Percentiles rank a stretch among this genome's conserved stretches.
These are phyloP conservation scores for Zygosaccharomyces siamensis DNA, from an alignment of 805 yeast species.

Conservation along the genomic window DNA sequence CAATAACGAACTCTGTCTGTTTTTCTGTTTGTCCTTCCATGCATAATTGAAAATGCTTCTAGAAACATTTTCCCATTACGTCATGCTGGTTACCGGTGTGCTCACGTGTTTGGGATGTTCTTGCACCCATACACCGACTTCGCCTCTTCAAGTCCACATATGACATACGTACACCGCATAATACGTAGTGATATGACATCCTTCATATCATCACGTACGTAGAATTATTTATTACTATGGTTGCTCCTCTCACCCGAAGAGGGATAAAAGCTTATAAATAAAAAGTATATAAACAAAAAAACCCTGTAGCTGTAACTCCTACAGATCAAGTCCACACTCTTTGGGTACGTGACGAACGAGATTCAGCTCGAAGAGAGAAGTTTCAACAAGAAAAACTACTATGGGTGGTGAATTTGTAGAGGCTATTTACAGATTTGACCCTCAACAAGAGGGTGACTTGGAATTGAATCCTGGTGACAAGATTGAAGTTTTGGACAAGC, in stretches of 20 bases:
- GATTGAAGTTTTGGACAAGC: conserved; percentile 63
- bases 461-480: conserved; percentile 60
- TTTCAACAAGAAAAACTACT: not conserved
- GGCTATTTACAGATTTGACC: conserved; percentile 69
- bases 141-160: too few species aligned
- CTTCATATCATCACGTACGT: too few species aligned
- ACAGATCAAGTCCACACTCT: too few species aligned
- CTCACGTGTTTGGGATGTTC: too few species aligned
- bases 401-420: conserved; percentile 42
- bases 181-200: too few species aligned
- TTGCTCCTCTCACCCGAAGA: not conserved
- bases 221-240: too few species aligned
- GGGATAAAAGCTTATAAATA: not conserved
- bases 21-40: not conserved
- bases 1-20: not conserved
- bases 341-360: not conserved
- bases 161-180: too few species aligned
- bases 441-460: conserved; percentile 76
- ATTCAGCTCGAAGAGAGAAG: not conserved
- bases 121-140: too few species aligned
- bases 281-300: conserved; percentile 2
- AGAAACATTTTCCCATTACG: not conserved
- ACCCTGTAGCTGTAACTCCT: not conserved
- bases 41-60: not conserved
- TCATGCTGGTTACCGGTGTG: not conserved